Base-by-base conservation (phyloP, 2,329 filamentous ascomycete species). In the Stromatinia cepivora region DNA sequence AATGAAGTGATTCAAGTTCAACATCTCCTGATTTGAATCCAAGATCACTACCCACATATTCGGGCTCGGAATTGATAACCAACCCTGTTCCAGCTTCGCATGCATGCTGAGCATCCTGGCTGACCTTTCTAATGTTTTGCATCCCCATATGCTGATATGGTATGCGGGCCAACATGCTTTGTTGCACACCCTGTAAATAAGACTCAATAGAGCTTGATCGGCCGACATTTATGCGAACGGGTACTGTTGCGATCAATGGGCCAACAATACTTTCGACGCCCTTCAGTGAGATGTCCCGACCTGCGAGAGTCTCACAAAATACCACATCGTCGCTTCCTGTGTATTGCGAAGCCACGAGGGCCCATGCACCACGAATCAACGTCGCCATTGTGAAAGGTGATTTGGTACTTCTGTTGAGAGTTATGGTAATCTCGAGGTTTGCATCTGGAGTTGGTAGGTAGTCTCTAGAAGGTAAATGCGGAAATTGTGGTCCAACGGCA, bases 401-500 rank as follows among this genome's bases (percentile, higher is more conserved):
- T 11, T 69, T 67, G 17, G 69, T 54, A 3, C 58, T 64, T 8
- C 28, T 70, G 1, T 71, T 53, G 20, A 75, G 61, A 6, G 67
- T 56, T 34, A 75, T 79, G 11, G 82, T 79, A 59, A 81, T 81
- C 69, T 85, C 82, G 22, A 84, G 75, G 45, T 83, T 71, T 5
- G 78, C 79, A 73, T 84, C 79, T 3, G 83, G 81, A 9, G 81
- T 81, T 45, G 83, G 76, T 53, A 81, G 82, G 72, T 84, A 83
- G 17, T 67, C 65, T 71, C 82, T 77, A 3, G 80, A 82, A 0
- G 84, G 84, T 1, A 85, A 75, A 54, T 78, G 77, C 17, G 84
- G 85, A 70, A 86, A 86, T 58, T 85, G 83, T 61, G 82, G 80
- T 3, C 81, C 81, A 45, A 79, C 79, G 4, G 82, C 81, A 17